Evolutionary conservation across 441 rosid species (phyloP).

Genomic region (Croton laevigatus): DNA sequence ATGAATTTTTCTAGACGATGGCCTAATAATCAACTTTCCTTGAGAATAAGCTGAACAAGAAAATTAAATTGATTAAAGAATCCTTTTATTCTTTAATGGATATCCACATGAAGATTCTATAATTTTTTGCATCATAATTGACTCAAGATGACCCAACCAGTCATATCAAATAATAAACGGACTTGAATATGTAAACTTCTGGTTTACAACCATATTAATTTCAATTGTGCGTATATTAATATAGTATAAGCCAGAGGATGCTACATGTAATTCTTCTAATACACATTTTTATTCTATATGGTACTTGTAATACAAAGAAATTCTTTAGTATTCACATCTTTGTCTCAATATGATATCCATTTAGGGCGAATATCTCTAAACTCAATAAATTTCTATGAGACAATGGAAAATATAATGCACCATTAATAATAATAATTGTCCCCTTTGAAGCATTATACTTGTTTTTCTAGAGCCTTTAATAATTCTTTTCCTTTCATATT

Average conservation of each 20-base stretch:
- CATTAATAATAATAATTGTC: not conserved
- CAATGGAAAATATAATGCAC: not conserved
- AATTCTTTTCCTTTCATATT: no score
- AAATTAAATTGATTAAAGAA: not conserved
- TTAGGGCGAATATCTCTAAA: no score
- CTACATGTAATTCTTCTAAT: not conserved
- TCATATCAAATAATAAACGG: not conserved
- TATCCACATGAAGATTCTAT: not conserved
- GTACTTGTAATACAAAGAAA: not conserved
- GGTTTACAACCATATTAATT: not conserved
- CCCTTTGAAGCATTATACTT: not conserved
- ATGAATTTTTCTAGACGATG: no score
- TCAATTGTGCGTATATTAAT: not conserved
- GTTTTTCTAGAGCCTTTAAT: no score
- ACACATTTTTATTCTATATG: not conserved
- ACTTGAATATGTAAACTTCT: not conserved
- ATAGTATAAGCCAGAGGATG: not conserved
- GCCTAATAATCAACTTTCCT: not conserved
- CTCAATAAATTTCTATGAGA: not conserved
- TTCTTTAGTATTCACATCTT: not conserved
- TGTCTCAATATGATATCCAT: conserved; percentile 7
- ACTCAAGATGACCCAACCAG: conserved; percentile 1
- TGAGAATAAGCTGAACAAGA: not conserved
- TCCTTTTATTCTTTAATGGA: conserved; percentile 3
- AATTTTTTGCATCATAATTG: not conserved